phyloP scores from a whole-genome alignment of 441 rosid genomes.

The Dalechampia spathulata region DNA sequence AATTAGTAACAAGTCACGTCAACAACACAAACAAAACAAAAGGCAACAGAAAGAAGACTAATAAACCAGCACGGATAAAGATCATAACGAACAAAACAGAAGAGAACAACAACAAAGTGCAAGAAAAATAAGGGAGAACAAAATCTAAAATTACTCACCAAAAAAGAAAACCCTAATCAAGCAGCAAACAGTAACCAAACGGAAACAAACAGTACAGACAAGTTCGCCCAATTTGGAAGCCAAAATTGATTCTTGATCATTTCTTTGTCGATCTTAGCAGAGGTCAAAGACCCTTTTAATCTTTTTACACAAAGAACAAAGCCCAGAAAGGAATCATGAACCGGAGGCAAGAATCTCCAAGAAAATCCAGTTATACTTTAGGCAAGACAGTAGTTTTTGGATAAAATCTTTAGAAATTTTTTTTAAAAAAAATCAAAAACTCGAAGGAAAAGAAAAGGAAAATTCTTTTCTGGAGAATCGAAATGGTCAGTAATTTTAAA shows the following conservation, averaged over 20 bases:
- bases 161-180: constrained; percentile 21
- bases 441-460: too few relatives aligned
- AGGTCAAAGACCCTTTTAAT: constrained; percentile 9
- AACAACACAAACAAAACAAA: not conserved
- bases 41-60: constrained; percentile 7
- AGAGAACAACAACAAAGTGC: not conserved
- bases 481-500: too few relatives aligned
- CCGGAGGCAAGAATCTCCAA: constrained; percentile 15
- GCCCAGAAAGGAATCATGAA: constrained; percentile 25
- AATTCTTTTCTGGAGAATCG: constrained; percentile 6
- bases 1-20: not conserved
- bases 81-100: not conserved
- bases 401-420: constrained; percentile 1
- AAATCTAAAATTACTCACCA: constrained; percentile 9
- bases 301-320: constrained; percentile 20
- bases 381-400: constrained; percentile 12
- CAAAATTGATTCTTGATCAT: constrained; percentile 16
- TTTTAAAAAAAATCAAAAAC: too few relatives aligned
- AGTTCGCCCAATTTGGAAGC: constrained; percentile 10
- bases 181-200: constrained; percentile 10
- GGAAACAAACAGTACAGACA: constrained; percentile 15
- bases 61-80: constrained; percentile 7
- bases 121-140: not conserved
- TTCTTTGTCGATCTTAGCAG: constrained; percentile 9
- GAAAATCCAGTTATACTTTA: constrained; percentile 9